A percentile compares a stretch with the other conserved stretches of the same genome.
These are phyloP conservation scores for Sporobolomyces roseus DNA, from an alignment of 768 basidiomycete species.

Conservation along the genomic window DNA sequence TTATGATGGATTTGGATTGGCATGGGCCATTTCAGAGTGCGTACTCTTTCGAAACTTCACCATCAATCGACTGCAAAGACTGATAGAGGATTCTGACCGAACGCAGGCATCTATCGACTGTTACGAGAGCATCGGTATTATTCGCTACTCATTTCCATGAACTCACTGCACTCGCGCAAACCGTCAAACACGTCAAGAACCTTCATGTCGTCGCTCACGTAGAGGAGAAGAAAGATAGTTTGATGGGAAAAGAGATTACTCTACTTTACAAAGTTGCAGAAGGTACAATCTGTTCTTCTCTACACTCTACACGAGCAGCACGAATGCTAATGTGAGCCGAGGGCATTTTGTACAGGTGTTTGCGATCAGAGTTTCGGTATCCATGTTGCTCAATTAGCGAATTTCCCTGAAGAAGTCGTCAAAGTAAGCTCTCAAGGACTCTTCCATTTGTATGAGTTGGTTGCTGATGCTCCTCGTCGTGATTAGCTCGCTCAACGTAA, in stretches of 20 bases:
- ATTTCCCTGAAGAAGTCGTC: slow-evolving; percentile 91
- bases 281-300: slow-evolving; percentile 51
- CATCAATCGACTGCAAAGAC: background rate
- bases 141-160: slow-evolving; percentile 98
- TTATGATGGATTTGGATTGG: slow-evolving; percentile 94
- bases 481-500: slow-evolving; percentile 79
- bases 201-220: slow-evolving; percentile 94
- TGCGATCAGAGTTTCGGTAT: slow-evolving; percentile 98
- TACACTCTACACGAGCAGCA: no score
- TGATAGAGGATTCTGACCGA: background rate
- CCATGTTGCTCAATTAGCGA: slow-evolving; percentile 93
- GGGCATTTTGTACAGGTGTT: slow-evolving; percentile 56
- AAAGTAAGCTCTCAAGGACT: slow-evolving; percentile 57
- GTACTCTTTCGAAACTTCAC: slow-evolving; percentile 39
- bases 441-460: background rate
- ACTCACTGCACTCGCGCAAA: slow-evolving; percentile 82
- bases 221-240: slow-evolving; percentile 53
- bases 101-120: slow-evolving; percentile 81
- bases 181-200: slow-evolving; percentile 82
- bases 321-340: no score
- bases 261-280: slow-evolving; percentile 70
- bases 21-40: slow-evolving; percentile 98
- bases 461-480: background rate
- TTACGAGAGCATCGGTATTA: slow-evolving; percentile 87
- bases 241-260: slow-evolving; percentile 65